Evolutionary conservation across 768 basidiomycete genomes (phyloP).

Genomic region (Butyriboletus loyo): DNA sequence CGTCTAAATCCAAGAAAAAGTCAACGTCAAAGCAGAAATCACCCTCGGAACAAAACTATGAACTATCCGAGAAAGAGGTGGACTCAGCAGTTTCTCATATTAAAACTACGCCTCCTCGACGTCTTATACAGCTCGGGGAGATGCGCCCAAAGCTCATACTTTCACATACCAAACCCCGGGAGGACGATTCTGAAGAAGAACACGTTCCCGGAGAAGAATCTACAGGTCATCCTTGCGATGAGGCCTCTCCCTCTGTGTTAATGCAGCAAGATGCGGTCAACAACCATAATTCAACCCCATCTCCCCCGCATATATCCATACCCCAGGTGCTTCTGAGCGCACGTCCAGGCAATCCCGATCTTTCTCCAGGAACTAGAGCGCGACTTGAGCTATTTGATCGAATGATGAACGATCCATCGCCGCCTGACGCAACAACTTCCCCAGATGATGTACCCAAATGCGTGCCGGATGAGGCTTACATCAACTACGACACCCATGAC

Average conservation of each 20-base stretch:
- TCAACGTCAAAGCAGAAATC: neutral
- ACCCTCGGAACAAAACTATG: neutral
- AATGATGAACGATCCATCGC: conserved; percentile 14
- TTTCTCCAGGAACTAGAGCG: conserved; percentile 27
- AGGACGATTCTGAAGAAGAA: neutral
- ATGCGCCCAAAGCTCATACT: neutral
- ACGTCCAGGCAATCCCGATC: conserved; percentile 4
- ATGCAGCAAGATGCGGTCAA: neutral
- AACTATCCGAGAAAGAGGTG: conserved; percentile 3
- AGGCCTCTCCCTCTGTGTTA: neutral
- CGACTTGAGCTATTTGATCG: conserved; percentile 30
- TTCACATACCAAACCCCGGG: neutral
- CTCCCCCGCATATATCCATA: conserved; percentile 5
- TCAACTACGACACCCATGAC: neutral
- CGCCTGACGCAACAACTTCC: neutral
- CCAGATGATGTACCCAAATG: neutral
- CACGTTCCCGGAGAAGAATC: neutral
- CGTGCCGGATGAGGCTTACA: neutral
- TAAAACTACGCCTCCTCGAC: conserved; percentile 29
- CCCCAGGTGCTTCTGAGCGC: neutral
- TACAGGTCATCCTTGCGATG: neutral
- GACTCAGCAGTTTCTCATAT: neutral
- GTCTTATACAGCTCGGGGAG: conserved; percentile 9
- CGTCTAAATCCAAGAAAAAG: neutral
- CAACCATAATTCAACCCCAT: neutral